Percentiles rank a stretch among this genome's conserved stretches.
phyloP scores from a whole-genome alignment of 306 rosid genomes.

The Quercus aquifolioides region DNA sequence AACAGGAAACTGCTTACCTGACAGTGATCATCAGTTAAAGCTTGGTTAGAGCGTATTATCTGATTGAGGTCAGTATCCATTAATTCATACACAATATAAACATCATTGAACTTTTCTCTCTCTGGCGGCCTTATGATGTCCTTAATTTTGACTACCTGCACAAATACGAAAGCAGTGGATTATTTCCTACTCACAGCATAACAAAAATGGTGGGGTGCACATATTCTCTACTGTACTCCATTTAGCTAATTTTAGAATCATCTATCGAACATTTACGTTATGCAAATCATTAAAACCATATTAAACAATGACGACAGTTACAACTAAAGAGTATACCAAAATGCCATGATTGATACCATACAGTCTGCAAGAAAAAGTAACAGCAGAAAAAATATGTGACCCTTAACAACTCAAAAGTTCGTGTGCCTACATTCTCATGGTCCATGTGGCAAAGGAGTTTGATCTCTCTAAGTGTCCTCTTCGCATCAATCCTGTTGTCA shows the following conservation, averaged over 20 bases:
- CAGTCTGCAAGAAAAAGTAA: conserved; percentile 1
- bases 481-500: conserved; percentile 65
- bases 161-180: neutral
- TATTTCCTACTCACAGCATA: neutral
- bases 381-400: neutral
- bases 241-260: neutral
- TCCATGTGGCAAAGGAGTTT: conserved; percentile 80
- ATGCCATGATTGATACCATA: neutral
- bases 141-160: conserved; percentile 77
- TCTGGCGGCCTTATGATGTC: conserved; percentile 80
- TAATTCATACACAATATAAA: conserved; percentile 79
- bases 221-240: neutral
- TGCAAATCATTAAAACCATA: neutral
- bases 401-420: neutral
- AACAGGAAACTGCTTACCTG: conserved; percentile 44
- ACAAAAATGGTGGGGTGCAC: neutral
- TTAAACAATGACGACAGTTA: neutral
- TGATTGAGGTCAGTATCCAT: conserved; percentile 94
- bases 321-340: neutral
- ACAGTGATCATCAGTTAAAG: conserved; percentile 86
- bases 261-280: neutral
- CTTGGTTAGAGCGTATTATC: conserved; percentile 78
- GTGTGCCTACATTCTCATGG: conserved; percentile 67
- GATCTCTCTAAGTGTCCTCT: conserved; percentile 71
- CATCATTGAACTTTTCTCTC: conserved; percentile 74